A percentile compares a stretch with the other conserved stretches of the same genome.
These are phyloP conservation scores for Aspergillus indologenus DNA, from an alignment of 495 filamentous ascomycete genomes.

Conservation along the genomic window DNA sequence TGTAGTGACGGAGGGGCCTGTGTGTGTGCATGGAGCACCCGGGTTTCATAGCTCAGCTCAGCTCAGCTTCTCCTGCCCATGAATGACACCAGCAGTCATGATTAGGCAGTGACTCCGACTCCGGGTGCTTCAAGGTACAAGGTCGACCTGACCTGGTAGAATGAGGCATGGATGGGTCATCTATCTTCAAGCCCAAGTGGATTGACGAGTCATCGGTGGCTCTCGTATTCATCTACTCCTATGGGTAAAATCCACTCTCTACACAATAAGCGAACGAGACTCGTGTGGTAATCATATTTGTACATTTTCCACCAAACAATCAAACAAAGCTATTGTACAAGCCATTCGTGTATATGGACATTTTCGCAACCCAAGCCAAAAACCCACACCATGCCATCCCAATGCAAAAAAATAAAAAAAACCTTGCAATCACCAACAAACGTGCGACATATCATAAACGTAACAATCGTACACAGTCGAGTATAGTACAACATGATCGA, in stretches of 20 bases:
- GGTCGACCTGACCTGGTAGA: neutral
- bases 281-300: neutral
- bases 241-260: too few relatives aligned
- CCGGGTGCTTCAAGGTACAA: neutral
- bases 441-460: conserved; percentile 20
- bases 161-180: neutral
- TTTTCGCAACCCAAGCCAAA: conserved; percentile 4
- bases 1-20: neutral
- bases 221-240: too few relatives aligned
- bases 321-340: conserved; percentile 3
- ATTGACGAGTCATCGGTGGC: too few relatives aligned
- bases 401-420: conserved; percentile 14
- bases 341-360: conserved; percentile 2
- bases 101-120: neutral
- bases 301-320: conserved; percentile 4
- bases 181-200: too few relatives aligned
- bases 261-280: too few relatives aligned
- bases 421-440: neutral
- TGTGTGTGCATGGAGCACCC: neutral
- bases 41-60: neutral
- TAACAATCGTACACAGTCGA: conserved; percentile 19
- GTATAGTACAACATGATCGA: conserved; percentile 17
- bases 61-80: neutral
- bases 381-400: conserved; percentile 15
- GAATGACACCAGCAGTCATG: neutral